A percentile compares a stretch with the other conserved stretches of the same genome.
Evolutionary conservation across 2,329 filamentous ascomycete species (phyloP).

Genomic region (Sclerotinia spermophila): DNA sequence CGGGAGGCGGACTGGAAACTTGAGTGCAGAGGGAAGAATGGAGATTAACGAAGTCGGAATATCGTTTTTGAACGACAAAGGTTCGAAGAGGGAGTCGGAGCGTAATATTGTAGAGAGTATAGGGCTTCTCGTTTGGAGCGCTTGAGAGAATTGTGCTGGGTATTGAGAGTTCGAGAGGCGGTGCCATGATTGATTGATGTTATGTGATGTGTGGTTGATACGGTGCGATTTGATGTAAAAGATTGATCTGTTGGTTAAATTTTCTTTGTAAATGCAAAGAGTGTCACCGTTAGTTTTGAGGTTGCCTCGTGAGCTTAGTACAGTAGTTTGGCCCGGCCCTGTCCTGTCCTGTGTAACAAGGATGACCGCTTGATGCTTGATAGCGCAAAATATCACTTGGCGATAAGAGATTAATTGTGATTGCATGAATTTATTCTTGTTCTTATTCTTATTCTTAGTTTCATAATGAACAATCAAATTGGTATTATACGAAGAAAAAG

Average conservation of each 20-base stretch:
- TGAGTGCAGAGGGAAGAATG: conserved; percentile 58
- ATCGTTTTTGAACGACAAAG: conserved; percentile 74
- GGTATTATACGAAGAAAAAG: conserved; percentile 10
- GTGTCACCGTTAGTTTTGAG: conserved; percentile 4
- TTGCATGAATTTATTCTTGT: not conserved
- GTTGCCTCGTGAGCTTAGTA: conserved; percentile 8
- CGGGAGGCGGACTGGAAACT: conserved; percentile 61
- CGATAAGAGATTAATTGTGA: conserved; percentile 14
- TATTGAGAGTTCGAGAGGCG: conserved; percentile 64
- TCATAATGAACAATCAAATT: conserved; percentile 10
- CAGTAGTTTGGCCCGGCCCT: not conserved
- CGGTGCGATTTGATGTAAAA: not conserved
- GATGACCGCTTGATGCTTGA: conserved; percentile 13
- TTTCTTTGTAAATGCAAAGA: conserved; percentile 1
- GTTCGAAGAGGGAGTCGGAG: conserved; percentile 73
- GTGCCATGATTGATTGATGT: conserved; percentile 48
- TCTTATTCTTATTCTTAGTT: not conserved
- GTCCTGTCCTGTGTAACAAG: not conserved
- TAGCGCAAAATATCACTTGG: conserved; percentile 13
- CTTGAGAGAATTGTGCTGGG: conserved; percentile 58
- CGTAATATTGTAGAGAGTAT: conserved; percentile 75
- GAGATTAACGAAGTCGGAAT: conserved; percentile 72
- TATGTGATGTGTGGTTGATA: not conserved
- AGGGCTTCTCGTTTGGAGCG: conserved; percentile 52
- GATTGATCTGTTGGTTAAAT: conserved; percentile 3